Evolutionary conservation across 345 rosid genomes (phyloP).

Genomic region (Noccaea caerulescens): DNA sequence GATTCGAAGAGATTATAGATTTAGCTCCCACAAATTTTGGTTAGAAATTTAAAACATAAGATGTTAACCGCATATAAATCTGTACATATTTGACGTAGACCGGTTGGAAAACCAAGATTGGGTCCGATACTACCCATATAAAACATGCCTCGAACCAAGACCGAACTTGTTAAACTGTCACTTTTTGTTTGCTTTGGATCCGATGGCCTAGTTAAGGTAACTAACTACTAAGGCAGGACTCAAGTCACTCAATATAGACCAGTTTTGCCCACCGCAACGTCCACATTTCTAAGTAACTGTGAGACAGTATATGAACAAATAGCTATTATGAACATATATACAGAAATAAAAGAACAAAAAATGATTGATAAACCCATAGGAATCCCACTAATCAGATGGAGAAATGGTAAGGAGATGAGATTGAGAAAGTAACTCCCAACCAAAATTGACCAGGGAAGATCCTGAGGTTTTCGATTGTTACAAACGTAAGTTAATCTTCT

Average conservation of each 20-base stretch:
- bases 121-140: too few relatives aligned
- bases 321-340: neutral
- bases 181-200: neutral
- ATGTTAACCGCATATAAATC: too few relatives aligned
- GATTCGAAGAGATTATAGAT: too few relatives aligned
- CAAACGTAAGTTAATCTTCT: neutral
- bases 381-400: too few relatives aligned
- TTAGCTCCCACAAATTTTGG: too few relatives aligned
- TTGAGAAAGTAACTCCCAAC: slow-evolving; percentile 2
- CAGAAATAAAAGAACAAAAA: neutral
- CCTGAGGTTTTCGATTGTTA: neutral
- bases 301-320: neutral
- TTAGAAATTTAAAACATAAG: too few relatives aligned
- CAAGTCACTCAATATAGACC: neutral
- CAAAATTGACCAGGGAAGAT: neutral
- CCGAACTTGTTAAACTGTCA: neutral
- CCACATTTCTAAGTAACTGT: neutral
- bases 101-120: neutral
- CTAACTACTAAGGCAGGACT: neutral
- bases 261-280: neutral
- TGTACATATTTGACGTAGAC: slow-evolving; percentile 8
- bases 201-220: neutral
- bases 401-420: neutral
- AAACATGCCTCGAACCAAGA: neutral
- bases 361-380: too few relatives aligned